phyloP scores from a whole-genome alignment of 2,329 filamentous ascomycete genomes.

The Thermoascus crustaceus region DNA sequence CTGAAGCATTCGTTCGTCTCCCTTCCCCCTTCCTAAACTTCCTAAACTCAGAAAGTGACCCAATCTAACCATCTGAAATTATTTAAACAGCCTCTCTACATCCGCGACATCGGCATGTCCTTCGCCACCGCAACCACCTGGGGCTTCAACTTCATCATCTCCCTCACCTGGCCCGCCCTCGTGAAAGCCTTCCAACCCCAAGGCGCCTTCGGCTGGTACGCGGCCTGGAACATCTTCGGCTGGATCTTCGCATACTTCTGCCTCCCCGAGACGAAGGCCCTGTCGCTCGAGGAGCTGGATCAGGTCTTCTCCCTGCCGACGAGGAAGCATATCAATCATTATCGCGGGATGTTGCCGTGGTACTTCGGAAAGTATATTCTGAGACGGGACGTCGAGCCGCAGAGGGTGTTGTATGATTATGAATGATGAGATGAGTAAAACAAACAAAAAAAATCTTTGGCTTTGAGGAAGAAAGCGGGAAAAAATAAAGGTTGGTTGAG shows the following conservation, averaged over 20 bases:
- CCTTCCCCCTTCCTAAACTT: too few species aligned
- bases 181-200: constrained; percentile 42
- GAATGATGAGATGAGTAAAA: too few species aligned
- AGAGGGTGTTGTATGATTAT: too few species aligned
- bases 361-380: too few species aligned
- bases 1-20: constrained; percentile 58
- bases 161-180: constrained; percentile 46
- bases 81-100: constrained; percentile 53
- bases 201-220: constrained; percentile 52
- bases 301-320: constrained; percentile 48
- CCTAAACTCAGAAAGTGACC: too few species aligned
- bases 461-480: too few species aligned
- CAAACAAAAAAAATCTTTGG: too few species aligned
- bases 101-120: constrained; percentile 55
- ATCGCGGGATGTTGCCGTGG: too few species aligned
- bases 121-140: constrained; percentile 48
- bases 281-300: constrained; percentile 38
- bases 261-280: constrained; percentile 43
- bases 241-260: constrained; percentile 46
- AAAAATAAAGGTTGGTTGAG: too few species aligned
- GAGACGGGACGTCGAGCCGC: too few species aligned
- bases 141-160: constrained; percentile 49
- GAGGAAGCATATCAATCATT: constrained; percentile 33
- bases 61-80: too few species aligned
- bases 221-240: constrained; percentile 46